These are phyloP conservation scores for Rostrohypoxylon terebratum DNA, from an alignment of 495 filamentous ascomycete species.

Conservation along the genomic window DNA sequence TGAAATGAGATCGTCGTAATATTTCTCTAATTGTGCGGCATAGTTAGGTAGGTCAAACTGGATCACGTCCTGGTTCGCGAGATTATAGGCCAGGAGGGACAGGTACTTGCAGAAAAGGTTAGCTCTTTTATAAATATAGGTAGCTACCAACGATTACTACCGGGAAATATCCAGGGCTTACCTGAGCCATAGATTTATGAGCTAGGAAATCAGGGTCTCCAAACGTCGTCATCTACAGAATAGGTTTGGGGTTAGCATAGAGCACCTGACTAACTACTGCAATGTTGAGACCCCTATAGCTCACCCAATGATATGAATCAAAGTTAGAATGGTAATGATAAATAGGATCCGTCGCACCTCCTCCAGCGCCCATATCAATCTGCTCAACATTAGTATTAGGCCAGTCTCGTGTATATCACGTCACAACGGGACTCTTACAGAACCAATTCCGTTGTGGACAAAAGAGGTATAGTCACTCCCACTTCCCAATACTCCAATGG, in stretches of 20 bases:
- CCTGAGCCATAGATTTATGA: constrained; percentile 74
- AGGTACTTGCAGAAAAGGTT: constrained; percentile 64
- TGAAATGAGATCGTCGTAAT: constrained; percentile 67
- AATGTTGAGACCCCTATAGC: background rate
- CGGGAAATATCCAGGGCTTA: constrained; percentile 45
- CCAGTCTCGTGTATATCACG: background rate
- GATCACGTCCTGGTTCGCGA: constrained; percentile 78
- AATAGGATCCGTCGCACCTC: constrained; percentile 56
- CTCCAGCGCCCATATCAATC: constrained; percentile 78
- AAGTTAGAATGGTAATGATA: constrained; percentile 88
- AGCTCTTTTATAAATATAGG: background rate
- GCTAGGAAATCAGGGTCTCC: constrained; percentile 82
- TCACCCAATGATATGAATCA: constrained; percentile 80
- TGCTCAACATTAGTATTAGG: constrained; percentile 11
- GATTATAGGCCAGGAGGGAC: constrained; percentile 77
- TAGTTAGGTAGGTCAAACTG: constrained; percentile 81
- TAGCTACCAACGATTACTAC: constrained; percentile 57
- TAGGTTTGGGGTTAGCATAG: constrained; percentile 9
- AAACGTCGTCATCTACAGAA: constrained; percentile 68
- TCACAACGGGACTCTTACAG: constrained; percentile 55
- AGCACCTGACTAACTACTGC: background rate
- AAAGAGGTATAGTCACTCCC: constrained; percentile 91
- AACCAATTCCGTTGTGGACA: constrained; percentile 80
- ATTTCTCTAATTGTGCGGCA: constrained; percentile 67
- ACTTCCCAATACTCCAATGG: constrained; percentile 72